These are phyloP conservation scores for Debaryomyces psychrophilus DNA, from an alignment of 1,139 yeast species.

Conservation along the genomic window DNA sequence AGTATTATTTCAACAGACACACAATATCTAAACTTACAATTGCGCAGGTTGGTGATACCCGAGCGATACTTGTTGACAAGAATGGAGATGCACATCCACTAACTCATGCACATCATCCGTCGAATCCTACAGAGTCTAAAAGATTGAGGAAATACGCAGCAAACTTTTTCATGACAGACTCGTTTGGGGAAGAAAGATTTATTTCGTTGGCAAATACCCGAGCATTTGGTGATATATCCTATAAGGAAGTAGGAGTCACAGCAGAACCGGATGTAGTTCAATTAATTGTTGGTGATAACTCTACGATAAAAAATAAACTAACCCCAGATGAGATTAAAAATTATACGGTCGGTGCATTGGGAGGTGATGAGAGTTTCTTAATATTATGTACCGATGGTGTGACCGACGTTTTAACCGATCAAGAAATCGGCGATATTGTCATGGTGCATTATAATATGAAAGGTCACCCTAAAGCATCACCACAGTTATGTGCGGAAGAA, in stretches of 20 bases:
- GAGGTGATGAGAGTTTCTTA: constrained; percentile 83
- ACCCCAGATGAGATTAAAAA: constrained; percentile 42
- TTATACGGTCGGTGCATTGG: constrained; percentile 53
- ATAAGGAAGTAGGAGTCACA: constrained; percentile 79
- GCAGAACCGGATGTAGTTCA: constrained; percentile 91
- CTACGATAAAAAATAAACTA: constrained; percentile 35
- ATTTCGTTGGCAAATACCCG: constrained; percentile 88
- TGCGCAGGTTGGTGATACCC: constrained; percentile 95
- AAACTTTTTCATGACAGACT: constrained; percentile 78
- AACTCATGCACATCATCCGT: constrained; percentile 85
- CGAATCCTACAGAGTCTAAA: constrained; percentile 74
- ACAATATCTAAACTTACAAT: constrained; percentile 73
- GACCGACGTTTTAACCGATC: constrained; percentile 78
- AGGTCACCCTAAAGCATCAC: constrained; percentile 75
- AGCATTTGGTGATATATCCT: constrained; percentile 85
- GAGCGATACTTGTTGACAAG: constrained; percentile 78
- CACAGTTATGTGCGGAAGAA: constrained; percentile 85
- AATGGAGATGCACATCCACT: constrained; percentile 78
- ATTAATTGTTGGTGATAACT: constrained; percentile 59
- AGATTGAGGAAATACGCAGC: constrained; percentile 74
- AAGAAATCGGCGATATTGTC: constrained; percentile 85
- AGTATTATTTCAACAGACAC: constrained; percentile 68
- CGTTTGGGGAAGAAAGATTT: constrained; percentile 91
- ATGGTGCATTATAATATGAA: constrained; percentile 69
- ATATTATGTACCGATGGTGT: constrained; percentile 87